A percentile compares a stretch with the other conserved stretches of the same genome.
Conservation (phyloP, 257 asterid species). For the Solanum tacnaense region DNA sequence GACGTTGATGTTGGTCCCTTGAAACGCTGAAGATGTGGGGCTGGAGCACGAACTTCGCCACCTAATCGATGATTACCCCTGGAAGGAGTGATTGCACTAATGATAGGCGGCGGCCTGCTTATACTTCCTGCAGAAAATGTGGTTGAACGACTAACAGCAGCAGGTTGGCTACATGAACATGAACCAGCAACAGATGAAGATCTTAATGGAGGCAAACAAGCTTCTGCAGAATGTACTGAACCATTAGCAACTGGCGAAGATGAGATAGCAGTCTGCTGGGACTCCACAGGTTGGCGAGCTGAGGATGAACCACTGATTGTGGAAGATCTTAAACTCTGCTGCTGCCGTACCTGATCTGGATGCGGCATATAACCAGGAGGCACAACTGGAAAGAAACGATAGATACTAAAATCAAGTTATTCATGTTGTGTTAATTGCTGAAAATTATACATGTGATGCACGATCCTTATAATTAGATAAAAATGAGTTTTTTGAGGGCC, state of each 20-base stretch:
- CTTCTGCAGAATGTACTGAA: neutral
- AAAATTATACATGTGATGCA: neutral
- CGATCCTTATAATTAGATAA: neutral
- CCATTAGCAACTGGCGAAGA: neutral
- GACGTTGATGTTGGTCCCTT: neutral
- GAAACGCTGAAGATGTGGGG: conserved; percentile 12
- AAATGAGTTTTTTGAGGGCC: neutral
- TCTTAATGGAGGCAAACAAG: neutral
- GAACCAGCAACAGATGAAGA: neutral
- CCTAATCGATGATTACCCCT: neutral
- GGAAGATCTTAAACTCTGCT: neutral
- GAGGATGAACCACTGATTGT: neutral
- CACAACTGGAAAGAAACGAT: conserved; percentile 2
- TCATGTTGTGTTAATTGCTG: neutral
- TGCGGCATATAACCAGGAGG: conserved; percentile 3
- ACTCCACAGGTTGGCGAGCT: neutral
- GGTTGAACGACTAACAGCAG: neutral
- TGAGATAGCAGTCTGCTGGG: neutral
- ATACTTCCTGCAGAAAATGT: neutral
- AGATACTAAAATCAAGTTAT: neutral
- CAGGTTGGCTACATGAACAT: neutral
- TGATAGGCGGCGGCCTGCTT: neutral
- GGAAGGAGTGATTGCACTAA: conserved; percentile 6
- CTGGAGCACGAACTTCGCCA: conserved; percentile 4
- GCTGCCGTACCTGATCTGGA: neutral